Evolutionary conservation across 2,329 filamentous ascomycete genomes (phyloP), one percentile per base, ranked within the genome.

Genomic region (Parascedosporium putredinis): DNA sequence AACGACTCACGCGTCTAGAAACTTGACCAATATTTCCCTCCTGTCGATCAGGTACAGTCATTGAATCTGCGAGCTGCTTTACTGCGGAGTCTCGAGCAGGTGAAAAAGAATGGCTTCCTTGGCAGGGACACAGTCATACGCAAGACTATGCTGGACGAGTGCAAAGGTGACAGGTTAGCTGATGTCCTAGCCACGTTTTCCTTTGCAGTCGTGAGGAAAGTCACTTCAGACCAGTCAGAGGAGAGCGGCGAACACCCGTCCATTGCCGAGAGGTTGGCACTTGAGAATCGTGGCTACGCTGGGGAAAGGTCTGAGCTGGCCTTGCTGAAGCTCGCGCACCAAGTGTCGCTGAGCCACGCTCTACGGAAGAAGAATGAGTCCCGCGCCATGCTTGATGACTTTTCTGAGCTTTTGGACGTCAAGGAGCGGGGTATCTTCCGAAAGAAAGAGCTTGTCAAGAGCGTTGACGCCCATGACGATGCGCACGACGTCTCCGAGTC

Each of bases 121-220:
- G 87, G 88, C 3, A 76, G 87, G 46, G 89, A 95, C 60, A 78
- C 79, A 0, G 78, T 94, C 1, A 68, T 97, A 27, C 81, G 93
- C 47, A 96, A 95, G 70, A 95, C 88, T 0, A 95, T 96, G 87
- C 72, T 98, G 47, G 93, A 98, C 62, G 91, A 98, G 58, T 98
- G 93, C 68, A 90, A 86, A 56, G 91, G 91, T 5, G 89, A 95
- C 50, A 83, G 88, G 55, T 79, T 97, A 50, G 89, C 90, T 62
- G 93, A 98, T 61, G 70, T 95, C 1, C 73, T 97, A 24, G 81
- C 88, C 3, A 74, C 81, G 1, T 94, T 98, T 59, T 96, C 91
- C 1, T 86, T 86, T 12, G 78, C 81, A 0, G 89, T 95, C 1
- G 64, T 97, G 54, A 86, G 86, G 60, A 88, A 84, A 59, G 65